Evolutionary conservation across 768 basidiomycete species (phyloP).

Genomic region (Rhodotorula sphaerocarpa): DNA sequence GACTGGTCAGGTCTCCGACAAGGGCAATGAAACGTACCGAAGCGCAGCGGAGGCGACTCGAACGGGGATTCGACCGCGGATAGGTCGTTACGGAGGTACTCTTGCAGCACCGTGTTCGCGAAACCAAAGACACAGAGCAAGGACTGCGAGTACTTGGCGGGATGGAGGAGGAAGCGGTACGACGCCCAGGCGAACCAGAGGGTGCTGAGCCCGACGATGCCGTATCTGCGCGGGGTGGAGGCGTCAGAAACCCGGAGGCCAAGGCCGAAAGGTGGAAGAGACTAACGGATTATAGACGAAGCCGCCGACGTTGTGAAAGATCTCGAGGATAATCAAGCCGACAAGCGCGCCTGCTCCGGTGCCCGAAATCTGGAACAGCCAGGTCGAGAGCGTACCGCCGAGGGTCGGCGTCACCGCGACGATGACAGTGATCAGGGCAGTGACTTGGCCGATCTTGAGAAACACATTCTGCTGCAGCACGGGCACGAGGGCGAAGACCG

Average conservation of each 20-base stretch:
- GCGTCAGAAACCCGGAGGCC: no score
- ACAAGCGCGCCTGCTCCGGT: constrained; percentile 29
- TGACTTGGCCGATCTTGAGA: constrained; percentile 21
- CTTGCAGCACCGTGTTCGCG: constrained; percentile 14
- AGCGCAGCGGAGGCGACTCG: constrained; percentile 23
- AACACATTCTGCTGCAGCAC: constrained; percentile 17
- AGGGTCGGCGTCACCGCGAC: constrained; percentile 30
- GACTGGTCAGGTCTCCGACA: no score
- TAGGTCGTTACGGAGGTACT: constrained; percentile 28
- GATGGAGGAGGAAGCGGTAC: constrained; percentile 22
- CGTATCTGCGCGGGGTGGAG: constrained; percentile 14
- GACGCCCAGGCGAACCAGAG: constrained; percentile 21
- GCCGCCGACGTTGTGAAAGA: constrained; percentile 31
- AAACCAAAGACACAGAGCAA: constrained; percentile 20
- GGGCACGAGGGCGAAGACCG: constrained; percentile 27
- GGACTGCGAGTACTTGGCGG: constrained; percentile 23
- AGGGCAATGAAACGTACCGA: constrained; percentile 1
- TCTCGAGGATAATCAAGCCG: constrained; percentile 30
- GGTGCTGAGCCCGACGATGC: constrained; percentile 12
- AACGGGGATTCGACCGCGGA: neutral
- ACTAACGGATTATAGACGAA: constrained; percentile 31
- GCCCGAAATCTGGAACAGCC: constrained; percentile 26
- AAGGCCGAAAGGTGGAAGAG: neutral
- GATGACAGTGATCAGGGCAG: constrained; percentile 27
- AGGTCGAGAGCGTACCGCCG: constrained; percentile 26